phyloP scores from a whole-genome alignment of 1,139 yeast genomes.

The Yarrowia galli region DNA sequence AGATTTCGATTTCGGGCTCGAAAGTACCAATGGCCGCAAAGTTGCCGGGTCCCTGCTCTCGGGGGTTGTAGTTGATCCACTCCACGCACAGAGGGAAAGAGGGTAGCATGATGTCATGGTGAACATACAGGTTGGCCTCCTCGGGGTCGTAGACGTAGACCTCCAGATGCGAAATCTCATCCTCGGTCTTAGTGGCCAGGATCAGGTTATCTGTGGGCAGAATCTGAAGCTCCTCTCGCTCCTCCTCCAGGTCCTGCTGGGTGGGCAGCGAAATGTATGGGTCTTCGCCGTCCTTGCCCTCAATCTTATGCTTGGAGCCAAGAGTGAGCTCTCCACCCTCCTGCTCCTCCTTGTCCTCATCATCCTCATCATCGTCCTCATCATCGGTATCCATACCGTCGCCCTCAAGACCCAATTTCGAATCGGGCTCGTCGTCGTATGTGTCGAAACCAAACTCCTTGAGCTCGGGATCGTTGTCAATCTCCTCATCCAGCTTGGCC shows the following conservation, averaged over 20 bases:
- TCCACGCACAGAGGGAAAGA: conserved; percentile 97
- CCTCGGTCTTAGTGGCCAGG: conserved; percentile 94
- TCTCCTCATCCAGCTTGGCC: conserved; percentile 48
- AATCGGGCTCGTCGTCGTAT: conserved; percentile 68
- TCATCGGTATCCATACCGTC: conserved; percentile 41
- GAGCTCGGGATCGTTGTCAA: conserved; percentile 72
- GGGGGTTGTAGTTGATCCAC: conserved; percentile 75
- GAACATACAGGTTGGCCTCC: conserved; percentile 80
- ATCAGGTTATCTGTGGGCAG: conserved; percentile 90
- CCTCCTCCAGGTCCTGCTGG: conserved; percentile 67
- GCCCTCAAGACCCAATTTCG: conserved; percentile 35
- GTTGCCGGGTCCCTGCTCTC: conserved; percentile 68
- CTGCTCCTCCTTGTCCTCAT: conserved; percentile 46
- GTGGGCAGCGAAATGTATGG: conserved; percentile 74
- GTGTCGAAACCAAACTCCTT: conserved; percentile 87
- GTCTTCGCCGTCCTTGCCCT: conserved; percentile 66
- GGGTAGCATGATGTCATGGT: conserved; percentile 96
- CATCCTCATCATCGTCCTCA: conserved; percentile 72
- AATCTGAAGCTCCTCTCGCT: conserved; percentile 82
- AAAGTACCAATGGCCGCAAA: conserved; percentile 97
- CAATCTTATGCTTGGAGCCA: conserved; percentile 52
- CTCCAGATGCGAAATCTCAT: conserved; percentile 89
- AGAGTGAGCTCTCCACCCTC: conserved; percentile 16
- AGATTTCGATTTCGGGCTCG: conserved; percentile 95
- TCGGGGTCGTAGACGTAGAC: conserved; percentile 84